A percentile compares a stretch with the other conserved stretches of the same genome.
phyloP scores from a whole-genome alignment of 2,329 filamentous ascomycete genomes.

The Colletotrichum sp. region DNA sequence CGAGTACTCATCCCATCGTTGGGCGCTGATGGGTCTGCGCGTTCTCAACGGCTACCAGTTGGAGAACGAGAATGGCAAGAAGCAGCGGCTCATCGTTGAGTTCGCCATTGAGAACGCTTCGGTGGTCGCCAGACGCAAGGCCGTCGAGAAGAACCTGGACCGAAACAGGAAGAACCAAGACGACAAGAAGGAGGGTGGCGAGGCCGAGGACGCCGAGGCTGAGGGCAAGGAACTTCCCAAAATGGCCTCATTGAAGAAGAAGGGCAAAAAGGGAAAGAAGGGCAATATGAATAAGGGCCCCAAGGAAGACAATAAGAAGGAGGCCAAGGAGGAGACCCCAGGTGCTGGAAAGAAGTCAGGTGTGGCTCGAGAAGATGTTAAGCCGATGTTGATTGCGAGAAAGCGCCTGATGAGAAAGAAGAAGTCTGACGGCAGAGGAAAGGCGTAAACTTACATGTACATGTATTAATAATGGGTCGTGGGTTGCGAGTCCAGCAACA shows the following conservation, averaged over 20 bases:
- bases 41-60: constrained; percentile 84
- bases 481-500: not conserved
- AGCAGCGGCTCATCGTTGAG: constrained; percentile 90
- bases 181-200: constrained; percentile 33
- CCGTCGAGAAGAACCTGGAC: constrained; percentile 35
- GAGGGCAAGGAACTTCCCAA: constrained; percentile 33
- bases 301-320: constrained; percentile 37
- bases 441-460: not conserved
- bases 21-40: constrained; percentile 90
- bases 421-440: constrained; percentile 49
- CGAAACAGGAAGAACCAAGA: constrained; percentile 25
- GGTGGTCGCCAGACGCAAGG: constrained; percentile 77
- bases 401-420: constrained; percentile 82
- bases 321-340: constrained; percentile 31
- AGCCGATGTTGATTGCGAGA: constrained; percentile 81
- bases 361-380: constrained; percentile 38
- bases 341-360: constrained; percentile 2
- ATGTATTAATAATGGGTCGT: not conserved
- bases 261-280: constrained; percentile 34
- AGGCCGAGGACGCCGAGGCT: constrained; percentile 30
- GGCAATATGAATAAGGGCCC: constrained; percentile 29
- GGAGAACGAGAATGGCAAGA: constrained; percentile 70
- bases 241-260: constrained; percentile 34
- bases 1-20: constrained; percentile 92
- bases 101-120: constrained; percentile 99